Evolutionary conservation across 1,284 basidiomycete genomes (phyloP).

Genomic region (Pseudozyma hubeiensis): DNA sequence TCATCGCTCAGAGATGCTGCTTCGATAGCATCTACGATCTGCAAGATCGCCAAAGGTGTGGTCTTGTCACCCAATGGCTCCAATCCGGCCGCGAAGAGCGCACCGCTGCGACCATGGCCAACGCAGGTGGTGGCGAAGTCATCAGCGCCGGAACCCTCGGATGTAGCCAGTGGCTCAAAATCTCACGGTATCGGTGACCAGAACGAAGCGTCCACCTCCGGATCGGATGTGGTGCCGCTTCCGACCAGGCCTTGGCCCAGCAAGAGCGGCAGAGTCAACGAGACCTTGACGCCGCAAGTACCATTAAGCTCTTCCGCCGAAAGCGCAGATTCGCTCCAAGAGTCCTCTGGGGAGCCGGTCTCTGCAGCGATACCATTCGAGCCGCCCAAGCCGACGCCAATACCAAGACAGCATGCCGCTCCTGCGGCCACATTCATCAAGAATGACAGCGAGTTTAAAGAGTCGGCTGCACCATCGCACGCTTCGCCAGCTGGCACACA

Average conservation of each 20-base stretch:
- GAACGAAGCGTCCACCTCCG: not conserved
- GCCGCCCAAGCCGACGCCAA: constrained; percentile 8
- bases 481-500: not conserved
- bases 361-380: constrained; percentile 6
- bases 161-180: not conserved
- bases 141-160: not conserved
- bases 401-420: constrained; percentile 1
- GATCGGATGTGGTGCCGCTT: not conserved
- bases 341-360: not conserved
- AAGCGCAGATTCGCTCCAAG: not conserved
- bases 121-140: constrained; percentile 8
- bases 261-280: constrained; percentile 3
- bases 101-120: constrained; percentile 27
- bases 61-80: constrained; percentile 28
- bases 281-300: not conserved
- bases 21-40: constrained; percentile 45
- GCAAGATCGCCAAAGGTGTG: constrained; percentile 39
- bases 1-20: constrained; percentile 46
- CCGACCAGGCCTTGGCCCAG: constrained; percentile 28
- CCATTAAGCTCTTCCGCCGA: not conserved
- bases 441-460: not conserved
- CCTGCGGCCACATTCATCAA: not conserved
- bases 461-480: not conserved
- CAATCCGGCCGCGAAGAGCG: constrained; percentile 4
- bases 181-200: not conserved